These are phyloP conservation scores for Teunomyces aglyptinius DNA, from an alignment of 805 yeast species.

Conservation along the genomic window DNA sequence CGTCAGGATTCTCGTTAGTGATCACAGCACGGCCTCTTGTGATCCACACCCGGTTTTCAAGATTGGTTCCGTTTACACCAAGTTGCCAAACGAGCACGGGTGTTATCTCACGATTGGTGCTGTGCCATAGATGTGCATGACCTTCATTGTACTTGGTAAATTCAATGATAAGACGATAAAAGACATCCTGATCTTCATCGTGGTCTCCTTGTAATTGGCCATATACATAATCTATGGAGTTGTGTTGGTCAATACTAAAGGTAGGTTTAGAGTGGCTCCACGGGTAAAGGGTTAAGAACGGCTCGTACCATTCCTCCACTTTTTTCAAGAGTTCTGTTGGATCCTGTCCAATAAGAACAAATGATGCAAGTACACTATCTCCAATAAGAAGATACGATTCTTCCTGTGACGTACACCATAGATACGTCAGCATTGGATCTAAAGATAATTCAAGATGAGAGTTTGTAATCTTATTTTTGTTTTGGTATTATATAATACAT, in stretches of 20 bases:
- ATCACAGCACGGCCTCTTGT: constrained; percentile 34
- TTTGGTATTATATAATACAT: background rate
- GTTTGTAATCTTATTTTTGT: background rate
- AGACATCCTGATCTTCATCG: constrained; percentile 44
- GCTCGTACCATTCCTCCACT: constrained; percentile 12
- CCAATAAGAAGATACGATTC: background rate
- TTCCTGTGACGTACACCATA: constrained; percentile 1
- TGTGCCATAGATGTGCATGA: constrained; percentile 6
- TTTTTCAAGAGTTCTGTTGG: background rate
- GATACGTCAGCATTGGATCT: background rate
- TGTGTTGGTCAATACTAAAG: background rate
- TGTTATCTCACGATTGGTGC: constrained; percentile 14
- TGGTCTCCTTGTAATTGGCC: constrained; percentile 45
- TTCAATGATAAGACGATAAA: constrained; percentile 38
- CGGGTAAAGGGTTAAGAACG: constrained; percentile 21
- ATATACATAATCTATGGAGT: constrained; percentile 26
- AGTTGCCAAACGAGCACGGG: constrained; percentile 42
- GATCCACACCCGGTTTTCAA: constrained; percentile 55
- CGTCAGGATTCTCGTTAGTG: constrained; percentile 5
- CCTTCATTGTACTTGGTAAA: constrained; percentile 23
- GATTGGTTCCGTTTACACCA: constrained; percentile 48
- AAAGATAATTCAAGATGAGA: too few species aligned
- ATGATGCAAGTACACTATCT: background rate
- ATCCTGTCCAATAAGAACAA: background rate
- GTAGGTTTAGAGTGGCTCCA: constrained; percentile 15